Conservation (phyloP, 257 asterid species). For the Solanum appendiculatum region DNA sequence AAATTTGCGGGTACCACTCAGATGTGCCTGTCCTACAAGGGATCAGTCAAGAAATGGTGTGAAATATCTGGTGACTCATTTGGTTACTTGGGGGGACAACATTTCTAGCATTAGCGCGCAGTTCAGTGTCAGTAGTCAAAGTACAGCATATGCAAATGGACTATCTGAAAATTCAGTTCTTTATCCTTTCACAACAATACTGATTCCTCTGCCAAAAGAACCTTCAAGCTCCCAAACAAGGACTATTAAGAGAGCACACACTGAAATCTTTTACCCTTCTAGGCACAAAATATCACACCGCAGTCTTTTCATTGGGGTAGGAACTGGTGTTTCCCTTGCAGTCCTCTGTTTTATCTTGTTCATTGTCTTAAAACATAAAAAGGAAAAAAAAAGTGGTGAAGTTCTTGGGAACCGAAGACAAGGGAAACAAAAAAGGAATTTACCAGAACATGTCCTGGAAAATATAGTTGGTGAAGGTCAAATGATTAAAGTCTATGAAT, state of each 20-base stretch:
- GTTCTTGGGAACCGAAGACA: neutral
- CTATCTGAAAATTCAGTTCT: constrained; percentile 20
- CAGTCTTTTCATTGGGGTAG: constrained; percentile 30
- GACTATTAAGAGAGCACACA: neutral
- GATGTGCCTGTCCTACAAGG: constrained; percentile 62
- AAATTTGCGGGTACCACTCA: constrained; percentile 41
- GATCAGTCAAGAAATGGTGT: constrained; percentile 31
- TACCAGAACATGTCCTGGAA: constrained; percentile 21
- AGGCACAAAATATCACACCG: constrained; percentile 9
- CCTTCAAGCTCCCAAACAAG: constrained; percentile 26
- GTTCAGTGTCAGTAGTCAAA: constrained; percentile 27
- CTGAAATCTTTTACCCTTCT: neutral
- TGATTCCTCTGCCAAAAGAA: constrained; percentile 34
- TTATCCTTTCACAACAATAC: constrained; percentile 48
- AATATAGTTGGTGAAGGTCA: constrained; percentile 26
- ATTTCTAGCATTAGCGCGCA: constrained; percentile 17
- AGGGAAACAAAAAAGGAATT: constrained; percentile 6
- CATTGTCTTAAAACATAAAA: constrained; percentile 7
- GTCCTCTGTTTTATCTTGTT: constrained; percentile 20
- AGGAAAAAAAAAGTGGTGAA: neutral
- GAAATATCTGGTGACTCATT: constrained; percentile 37
- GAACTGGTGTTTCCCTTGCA: constrained; percentile 36
- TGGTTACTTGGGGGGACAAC: constrained; percentile 27
- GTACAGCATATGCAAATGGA: constrained; percentile 42
- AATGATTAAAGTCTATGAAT: constrained; percentile 26